Conservation (phyloP, 768 basidiomycete genomes). For the Mycena kentingensis region DNA sequence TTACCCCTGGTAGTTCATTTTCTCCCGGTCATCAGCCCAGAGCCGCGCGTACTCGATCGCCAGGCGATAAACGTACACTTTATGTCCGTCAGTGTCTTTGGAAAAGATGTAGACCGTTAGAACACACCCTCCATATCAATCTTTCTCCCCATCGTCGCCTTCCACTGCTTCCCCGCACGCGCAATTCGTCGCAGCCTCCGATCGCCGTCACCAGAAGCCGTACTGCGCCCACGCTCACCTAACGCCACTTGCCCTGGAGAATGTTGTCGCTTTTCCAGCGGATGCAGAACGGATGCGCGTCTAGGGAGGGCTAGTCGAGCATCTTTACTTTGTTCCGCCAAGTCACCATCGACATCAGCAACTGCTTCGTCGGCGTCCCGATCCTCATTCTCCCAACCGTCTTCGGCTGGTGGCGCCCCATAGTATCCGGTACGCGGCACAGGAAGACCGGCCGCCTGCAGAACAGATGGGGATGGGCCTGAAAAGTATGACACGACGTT, state of each 20-base stretch:
- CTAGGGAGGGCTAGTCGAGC: too few relatives aligned
- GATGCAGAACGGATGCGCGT: too few relatives aligned
- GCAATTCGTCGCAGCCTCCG: slow-evolving; percentile 78
- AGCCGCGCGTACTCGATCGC: slow-evolving; percentile 88
- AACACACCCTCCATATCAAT: slow-evolving; percentile 90
- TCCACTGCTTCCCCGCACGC: slow-evolving; percentile 92
- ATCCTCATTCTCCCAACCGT: slow-evolving; percentile 55
- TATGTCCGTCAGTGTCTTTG: background rate
- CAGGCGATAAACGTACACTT: slow-evolving; percentile 85
- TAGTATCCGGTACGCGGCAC: background rate
- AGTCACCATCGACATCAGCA: background rate
- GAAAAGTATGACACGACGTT: slow-evolving; percentile 94
- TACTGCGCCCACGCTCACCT: slow-evolving; percentile 1
- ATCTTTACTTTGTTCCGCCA: background rate
- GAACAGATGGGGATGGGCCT: slow-evolving; percentile 66
- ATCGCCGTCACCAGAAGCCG: slow-evolving; percentile 59
- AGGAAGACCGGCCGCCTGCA: slow-evolving; percentile 47
- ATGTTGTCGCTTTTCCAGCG: too few relatives aligned
- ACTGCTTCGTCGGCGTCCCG: slow-evolving; percentile 56
- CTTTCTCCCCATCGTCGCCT: slow-evolving; percentile 74
- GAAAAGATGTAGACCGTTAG: slow-evolving; percentile 2
- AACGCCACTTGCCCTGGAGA: too few relatives aligned
- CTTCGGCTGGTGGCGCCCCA: slow-evolving; percentile 3
- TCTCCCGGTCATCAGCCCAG: slow-evolving; percentile 80
- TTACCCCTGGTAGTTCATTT: slow-evolving; percentile 45